Base-by-base conservation (phyloP, 306 rosid species). In the Crotalaria pallida region DNA sequence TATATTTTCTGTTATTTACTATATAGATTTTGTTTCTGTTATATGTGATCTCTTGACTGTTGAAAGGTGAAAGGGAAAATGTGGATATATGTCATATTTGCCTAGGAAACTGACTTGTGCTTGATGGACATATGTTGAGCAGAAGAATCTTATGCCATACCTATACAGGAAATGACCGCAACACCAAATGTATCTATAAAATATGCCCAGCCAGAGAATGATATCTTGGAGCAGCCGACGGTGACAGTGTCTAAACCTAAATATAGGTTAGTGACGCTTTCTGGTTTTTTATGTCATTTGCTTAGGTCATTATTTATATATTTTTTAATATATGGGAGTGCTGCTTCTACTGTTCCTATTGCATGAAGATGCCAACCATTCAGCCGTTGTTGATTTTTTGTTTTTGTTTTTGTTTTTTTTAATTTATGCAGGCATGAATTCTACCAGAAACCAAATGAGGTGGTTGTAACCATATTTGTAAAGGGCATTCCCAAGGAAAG, bases 401-500 rank as follows among this genome's bases (percentile, higher is more conserved):
- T 65, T 44, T 73, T 26, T 27, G 5, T 27, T 27, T 27, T n/a
- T n/a, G n/a, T n/a, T n/a, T n/a, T n/a, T 27, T 27, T 27, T 15
- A 57, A 62, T 16, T 9, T 29, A 12, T 78, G 83, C 82, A 92
- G 98, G 85, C 91, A 92, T 62, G 98, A 83, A 75, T 82, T 63
- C 84, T 92, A 78, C 84, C 98, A 92, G 87, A 88, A 79, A 81
- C 79, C 83, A 36, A 89, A 88, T 16, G 89, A 86, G 81, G 87
- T 73, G 80, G 96, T 92, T 12, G 79, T 89, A 61, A 88, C 98
- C 16, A 73, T 92, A 77, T 88, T 92, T 65, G 98, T 96, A 0
- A 92, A 89, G 86, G 86, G 90, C 58, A 41, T 92, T 61, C 87
- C 86, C 24, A 81, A 81, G 67, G 65, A 85, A 58, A 76, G 72